These are phyloP conservation scores for Akanthomyces dipterigenus DNA, from an alignment of 2,329 filamentous ascomycete species.

Conservation along the genomic window DNA sequence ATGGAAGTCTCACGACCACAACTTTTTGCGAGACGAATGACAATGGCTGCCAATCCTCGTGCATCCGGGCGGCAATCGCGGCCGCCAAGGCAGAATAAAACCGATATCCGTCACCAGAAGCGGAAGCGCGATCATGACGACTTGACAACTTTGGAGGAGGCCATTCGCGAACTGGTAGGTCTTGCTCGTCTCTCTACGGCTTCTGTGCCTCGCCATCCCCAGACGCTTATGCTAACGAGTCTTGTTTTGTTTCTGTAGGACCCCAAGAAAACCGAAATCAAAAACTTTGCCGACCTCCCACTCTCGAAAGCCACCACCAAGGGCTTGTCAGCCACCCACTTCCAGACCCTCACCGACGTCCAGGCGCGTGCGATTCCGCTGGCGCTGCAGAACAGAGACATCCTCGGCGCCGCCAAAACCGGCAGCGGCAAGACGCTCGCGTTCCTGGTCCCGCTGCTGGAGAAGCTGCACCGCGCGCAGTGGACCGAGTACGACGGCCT, in stretches of 20 bases:
- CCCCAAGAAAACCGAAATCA: slow-evolving; percentile 49
- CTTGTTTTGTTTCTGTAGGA: slow-evolving; percentile 39
- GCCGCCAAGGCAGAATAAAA: slow-evolving; percentile 22
- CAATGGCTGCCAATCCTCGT: slow-evolving; percentile 11
- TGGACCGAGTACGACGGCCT: slow-evolving; percentile 90
- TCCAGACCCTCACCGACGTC: slow-evolving; percentile 84
- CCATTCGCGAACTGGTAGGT: slow-evolving; percentile 29
- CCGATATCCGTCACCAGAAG: slow-evolving; percentile 30
- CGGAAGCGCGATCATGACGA: slow-evolving; percentile 32
- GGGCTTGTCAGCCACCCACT: slow-evolving; percentile 81
- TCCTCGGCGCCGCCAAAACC: slow-evolving; percentile 91
- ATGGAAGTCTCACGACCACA: not conserved
- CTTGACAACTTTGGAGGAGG: slow-evolving; percentile 26
- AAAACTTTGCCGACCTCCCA: slow-evolving; percentile 75
- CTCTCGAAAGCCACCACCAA: slow-evolving; percentile 72
- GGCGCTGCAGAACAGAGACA: slow-evolving; percentile 77
- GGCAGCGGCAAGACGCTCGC: slow-evolving; percentile 93
- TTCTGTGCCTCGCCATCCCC: no score
- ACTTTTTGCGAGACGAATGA: not conserved
- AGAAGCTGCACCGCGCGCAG: slow-evolving; percentile 81
- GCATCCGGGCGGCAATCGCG: not conserved
- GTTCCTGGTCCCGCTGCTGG: slow-evolving; percentile 84
- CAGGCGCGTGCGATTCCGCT: slow-evolving; percentile 84
- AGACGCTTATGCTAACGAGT: not conserved
- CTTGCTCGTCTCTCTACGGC: not conserved